Evolutionary conservation across 768 basidiomycete species (phyloP), one percentile per base, ranked within the genome.

Genomic region (Boletus edulis): DNA sequence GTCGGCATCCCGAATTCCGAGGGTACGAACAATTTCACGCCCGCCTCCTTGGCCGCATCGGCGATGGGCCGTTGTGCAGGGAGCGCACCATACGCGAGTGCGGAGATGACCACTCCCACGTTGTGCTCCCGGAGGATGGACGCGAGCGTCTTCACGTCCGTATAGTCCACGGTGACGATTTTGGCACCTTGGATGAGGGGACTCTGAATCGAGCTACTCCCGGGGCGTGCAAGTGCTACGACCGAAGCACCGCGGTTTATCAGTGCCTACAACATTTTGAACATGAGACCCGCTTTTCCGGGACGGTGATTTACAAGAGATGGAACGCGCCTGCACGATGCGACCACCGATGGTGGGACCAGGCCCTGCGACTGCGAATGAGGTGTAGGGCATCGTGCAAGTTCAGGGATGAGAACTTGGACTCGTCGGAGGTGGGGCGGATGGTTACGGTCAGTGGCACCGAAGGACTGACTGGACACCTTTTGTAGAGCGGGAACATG

Each of bases 1-100:
- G 67, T 75, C 14, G 72, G 66, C 58, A 73, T 63, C 20, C 75
- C 72, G 31, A 62, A 76, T 51, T 76, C 75, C 18, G 67, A 69
- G 13, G 75, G 73, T n/a, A 73, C 73, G 46, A 76, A 75, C 46
- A 76, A 39, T 56, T 72, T 71, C 18, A 76, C 72, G 1, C 63
- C 68, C 0, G 73, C 74, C 37, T 59, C 62, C 52, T 72, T 72
- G 24, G 75, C 71, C 14, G 75, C 75, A 8, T 71, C 67, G 14
- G 67, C 73, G 35, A 76, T 51, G 2, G 58, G 41, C 27, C 58
- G 58, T 48, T 74, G 72, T 7, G 57, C 58, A 3, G 50, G 40
- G 14, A 68, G 58, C 8, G 63, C 73, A 8, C 60, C 65, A 3
- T 61, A 65, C 15, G 69, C 67, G 38, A 75, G 39, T 7, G 72